phyloP scores from a whole-genome alignment of 2,329 filamentous ascomycete species.

The Emericellopsis atlantica region DNA sequence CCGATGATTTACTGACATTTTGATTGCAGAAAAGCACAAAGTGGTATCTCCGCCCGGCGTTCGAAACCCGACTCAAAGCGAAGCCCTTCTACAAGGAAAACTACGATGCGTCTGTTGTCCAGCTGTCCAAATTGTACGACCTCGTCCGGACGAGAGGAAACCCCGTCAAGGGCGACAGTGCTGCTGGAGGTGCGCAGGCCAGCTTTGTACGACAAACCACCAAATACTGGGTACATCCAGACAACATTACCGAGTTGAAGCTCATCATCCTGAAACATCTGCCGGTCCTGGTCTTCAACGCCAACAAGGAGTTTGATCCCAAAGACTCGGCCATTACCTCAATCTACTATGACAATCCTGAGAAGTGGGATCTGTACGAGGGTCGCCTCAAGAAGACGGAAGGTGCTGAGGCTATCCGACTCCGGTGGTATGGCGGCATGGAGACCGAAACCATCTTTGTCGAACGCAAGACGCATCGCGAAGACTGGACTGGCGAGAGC shows the following conservation, averaged over 20 bases:
- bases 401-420: conserved; percentile 88
- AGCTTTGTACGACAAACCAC: conserved; percentile 96
- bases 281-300: conserved; percentile 92
- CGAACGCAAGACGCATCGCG: conserved; percentile 93
- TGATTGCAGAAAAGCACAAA: conserved; percentile 69
- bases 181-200: conserved; percentile 83
- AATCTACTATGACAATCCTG: conserved; percentile 94
- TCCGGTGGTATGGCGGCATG: conserved; percentile 98
- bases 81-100: conserved; percentile 99
- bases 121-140: conserved; percentile 91
- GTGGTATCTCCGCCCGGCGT: conserved; percentile 91
- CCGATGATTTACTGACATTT: neutral
- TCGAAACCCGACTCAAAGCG: conserved; percentile 83
- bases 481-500: conserved; percentile 98
- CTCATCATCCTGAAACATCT: conserved; percentile 96
- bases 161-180: conserved; percentile 80
- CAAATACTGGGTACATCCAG: conserved; percentile 98
- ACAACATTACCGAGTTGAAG: conserved; percentile 97
- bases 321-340: conserved; percentile 93
- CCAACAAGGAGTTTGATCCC: conserved; percentile 88
- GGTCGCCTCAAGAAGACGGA: conserved; percentile 96
- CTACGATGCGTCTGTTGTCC: conserved; percentile 90
- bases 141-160: conserved; percentile 86
- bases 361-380: conserved; percentile 88
- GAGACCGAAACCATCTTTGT: conserved; percentile 90